These are phyloP conservation scores for Neofusicoccum umdonicola DNA, from an alignment of 2,329 filamentous ascomycete genomes.

Conservation along the genomic window DNA sequence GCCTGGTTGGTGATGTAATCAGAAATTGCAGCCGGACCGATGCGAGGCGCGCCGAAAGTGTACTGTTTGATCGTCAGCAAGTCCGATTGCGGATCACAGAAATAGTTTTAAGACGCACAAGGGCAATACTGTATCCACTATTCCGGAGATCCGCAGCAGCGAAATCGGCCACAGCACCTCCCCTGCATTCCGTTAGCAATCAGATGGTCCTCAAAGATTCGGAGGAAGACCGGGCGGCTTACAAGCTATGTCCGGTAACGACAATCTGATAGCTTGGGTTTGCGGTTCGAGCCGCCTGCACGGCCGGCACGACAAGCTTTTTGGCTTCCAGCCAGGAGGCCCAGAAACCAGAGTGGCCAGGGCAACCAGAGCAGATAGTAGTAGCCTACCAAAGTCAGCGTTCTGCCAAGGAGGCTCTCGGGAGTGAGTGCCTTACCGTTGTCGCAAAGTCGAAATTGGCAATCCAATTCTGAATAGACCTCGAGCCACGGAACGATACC, in stretches of 20 bases:
- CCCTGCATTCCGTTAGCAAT: constrained; percentile 27
- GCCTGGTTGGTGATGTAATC: constrained; percentile 55
- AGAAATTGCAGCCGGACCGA: constrained; percentile 60
- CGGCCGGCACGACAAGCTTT: constrained; percentile 40
- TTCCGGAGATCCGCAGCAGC: constrained; percentile 57
- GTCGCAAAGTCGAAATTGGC: constrained; percentile 51
- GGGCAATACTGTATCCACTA: constrained; percentile 47
- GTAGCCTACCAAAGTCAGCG: constrained; percentile 25
- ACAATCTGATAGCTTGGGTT: constrained; percentile 56
- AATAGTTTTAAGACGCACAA: constrained; percentile 32
- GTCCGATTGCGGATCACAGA: neutral
- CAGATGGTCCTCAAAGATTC: neutral
- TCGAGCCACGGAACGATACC: constrained; percentile 59
- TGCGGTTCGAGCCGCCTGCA: constrained; percentile 45
- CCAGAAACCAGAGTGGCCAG: constrained; percentile 59
- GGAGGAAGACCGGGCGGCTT: constrained; percentile 35
- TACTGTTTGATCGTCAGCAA: constrained; percentile 37
- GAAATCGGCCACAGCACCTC: constrained; percentile 62
- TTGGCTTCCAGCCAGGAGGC: constrained; percentile 58
- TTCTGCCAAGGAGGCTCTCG: too few relatives aligned
- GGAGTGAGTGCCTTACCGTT: constrained; percentile 17
- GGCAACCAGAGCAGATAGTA: constrained; percentile 47
- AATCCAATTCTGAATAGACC: constrained; percentile 61
- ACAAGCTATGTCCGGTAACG: constrained; percentile 64
- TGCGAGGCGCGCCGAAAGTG: constrained; percentile 65